These are phyloP conservation scores for Arthroderma sp. DNA, from an alignment of 2,329 filamentous ascomycete species.

Conservation along the genomic window DNA sequence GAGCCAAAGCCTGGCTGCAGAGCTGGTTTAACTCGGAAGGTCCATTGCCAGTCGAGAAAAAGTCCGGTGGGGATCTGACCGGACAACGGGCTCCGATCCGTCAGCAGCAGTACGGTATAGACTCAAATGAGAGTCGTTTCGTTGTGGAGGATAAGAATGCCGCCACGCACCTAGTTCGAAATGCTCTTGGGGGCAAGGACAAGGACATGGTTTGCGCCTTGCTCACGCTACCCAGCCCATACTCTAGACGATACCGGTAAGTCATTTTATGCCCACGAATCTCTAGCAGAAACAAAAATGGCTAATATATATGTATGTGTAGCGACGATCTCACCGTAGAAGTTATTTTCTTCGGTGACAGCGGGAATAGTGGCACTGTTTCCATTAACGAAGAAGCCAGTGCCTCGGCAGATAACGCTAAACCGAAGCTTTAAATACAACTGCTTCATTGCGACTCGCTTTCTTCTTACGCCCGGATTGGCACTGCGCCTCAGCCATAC, in stretches of 20 bases:
- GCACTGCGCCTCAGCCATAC: no score
- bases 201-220: conserved; percentile 87
- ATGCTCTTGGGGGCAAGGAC: conserved; percentile 86
- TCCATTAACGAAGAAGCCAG: conserved; percentile 78
- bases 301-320: conserved; percentile 17
- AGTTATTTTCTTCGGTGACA: conserved; percentile 94
- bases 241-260: conserved; percentile 79
- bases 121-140: conserved; percentile 58
- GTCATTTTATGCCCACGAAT: conserved; percentile 13
- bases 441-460: neutral
- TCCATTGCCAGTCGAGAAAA: conserved; percentile 63
- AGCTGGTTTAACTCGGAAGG: conserved; percentile 49
- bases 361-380: conserved; percentile 61
- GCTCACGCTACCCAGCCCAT: conserved; percentile 80
- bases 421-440: conserved; percentile 34
- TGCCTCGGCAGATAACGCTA: conserved; percentile 39
- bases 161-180: conserved; percentile 87
- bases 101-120: conserved; percentile 79
- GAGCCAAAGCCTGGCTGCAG: conserved; percentile 51
- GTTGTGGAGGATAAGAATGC: conserved; percentile 91
- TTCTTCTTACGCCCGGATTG: no score
- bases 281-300: neutral
- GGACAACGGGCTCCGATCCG: conserved; percentile 76
- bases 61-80: conserved; percentile 35
- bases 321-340: conserved; percentile 94